Evolutionary conservation across 805 yeast species (phyloP).

Genomic region (Lipomyces orientalis): DNA sequence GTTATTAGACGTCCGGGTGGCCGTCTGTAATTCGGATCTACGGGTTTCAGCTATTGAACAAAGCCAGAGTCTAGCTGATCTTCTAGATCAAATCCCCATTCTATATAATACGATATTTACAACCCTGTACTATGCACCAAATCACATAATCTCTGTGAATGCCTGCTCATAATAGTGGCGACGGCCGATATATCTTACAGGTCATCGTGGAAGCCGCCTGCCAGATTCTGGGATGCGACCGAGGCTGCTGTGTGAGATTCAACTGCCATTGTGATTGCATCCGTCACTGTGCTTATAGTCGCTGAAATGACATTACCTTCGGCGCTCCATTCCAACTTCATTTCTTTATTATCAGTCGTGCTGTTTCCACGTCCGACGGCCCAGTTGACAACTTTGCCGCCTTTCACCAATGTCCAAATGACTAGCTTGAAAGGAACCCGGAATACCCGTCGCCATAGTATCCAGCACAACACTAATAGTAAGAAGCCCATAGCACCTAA

Average conservation of each 20-base stretch:
- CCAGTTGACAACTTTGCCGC: conserved; percentile 25
- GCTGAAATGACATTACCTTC: not conserved
- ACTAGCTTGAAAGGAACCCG: conserved; percentile 43
- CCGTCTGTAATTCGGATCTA: no score
- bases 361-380: conserved; percentile 7
- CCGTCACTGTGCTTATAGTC: not conserved
- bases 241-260: not conserved
- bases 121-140: not conserved
- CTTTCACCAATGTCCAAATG: conserved; percentile 28
- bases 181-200: not conserved
- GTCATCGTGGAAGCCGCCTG: not conserved
- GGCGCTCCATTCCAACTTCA: not conserved
- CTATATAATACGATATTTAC: not conserved
- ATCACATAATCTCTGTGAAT: not conserved
- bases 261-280: not conserved
- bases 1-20: no score
- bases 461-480: conserved; percentile 46
- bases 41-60: no score
- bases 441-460: conserved; percentile 49
- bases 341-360: not conserved
- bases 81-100: not conserved
- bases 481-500: conserved; percentile 47
- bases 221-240: not conserved
- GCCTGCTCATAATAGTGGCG: not conserved
- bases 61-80: no score